A percentile compares a stretch with the other conserved stretches of the same genome.
Conservation (phyloP, 2,329 filamentous ascomycete genomes). For the Xylariales sp. region DNA sequence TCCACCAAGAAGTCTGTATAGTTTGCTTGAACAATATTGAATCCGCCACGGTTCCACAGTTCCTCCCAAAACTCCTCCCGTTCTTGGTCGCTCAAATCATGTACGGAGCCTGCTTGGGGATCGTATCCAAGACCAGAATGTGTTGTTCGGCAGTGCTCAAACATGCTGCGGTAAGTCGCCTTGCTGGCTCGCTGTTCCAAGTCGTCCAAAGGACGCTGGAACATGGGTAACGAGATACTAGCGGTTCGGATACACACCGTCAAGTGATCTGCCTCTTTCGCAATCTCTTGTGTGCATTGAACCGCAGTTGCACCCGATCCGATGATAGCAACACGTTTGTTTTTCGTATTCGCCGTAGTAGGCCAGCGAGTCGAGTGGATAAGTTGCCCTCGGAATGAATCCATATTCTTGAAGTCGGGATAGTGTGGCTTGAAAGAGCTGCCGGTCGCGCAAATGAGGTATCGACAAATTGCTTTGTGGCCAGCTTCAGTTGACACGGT, state of each 20-base stretch:
- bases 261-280: slow-evolving; percentile 1
- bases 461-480: neutral
- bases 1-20: slow-evolving; percentile 1
- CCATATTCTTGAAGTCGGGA: neutral
- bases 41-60: neutral
- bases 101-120: neutral
- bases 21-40: slow-evolving; percentile 1
- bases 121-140: slow-evolving; percentile 1
- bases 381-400: neutral
- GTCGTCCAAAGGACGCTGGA: neutral
- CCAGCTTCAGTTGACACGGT: neutral
- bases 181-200: neutral
- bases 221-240: slow-evolving; percentile 1
- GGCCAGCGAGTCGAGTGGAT: slow-evolving; percentile 4
- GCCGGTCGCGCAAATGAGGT: slow-evolving; percentile 2
- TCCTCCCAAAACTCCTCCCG: neutral
- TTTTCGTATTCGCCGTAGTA: neutral
- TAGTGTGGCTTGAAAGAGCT: slow-evolving; percentile 1
- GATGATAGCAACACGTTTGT: neutral
- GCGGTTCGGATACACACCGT: neutral
- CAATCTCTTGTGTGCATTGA: slow-evolving; percentile 3
- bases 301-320: slow-evolving; percentile 1
- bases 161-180: neutral
- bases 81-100: neutral
- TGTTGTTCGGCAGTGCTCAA: neutral